Base-by-base conservation (phyloP, 139 green algal genomes). In the Chlamydomonas schloesseri region DNA sequence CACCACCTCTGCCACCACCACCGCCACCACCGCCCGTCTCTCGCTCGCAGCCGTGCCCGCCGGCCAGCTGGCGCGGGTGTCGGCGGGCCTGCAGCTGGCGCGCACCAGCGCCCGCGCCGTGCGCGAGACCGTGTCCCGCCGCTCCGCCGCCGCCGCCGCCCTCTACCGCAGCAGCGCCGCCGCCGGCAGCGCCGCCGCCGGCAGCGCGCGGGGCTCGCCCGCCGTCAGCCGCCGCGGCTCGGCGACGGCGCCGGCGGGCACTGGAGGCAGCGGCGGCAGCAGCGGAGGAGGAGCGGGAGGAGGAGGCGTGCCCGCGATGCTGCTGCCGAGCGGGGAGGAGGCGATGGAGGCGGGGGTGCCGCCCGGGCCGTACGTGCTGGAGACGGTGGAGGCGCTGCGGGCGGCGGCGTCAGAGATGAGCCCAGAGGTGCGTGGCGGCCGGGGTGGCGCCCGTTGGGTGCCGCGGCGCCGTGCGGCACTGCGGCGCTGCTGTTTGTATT, bases 31-130 rank as follows among this genome's bases (percentile, higher is more conserved):
- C 42, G 42, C 42, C 42, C 42, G 15, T 26, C 71, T 2, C 11
- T 57, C 34, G 11, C 2, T 37, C 33, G 58, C 77, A 82, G 57
- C 55, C 50, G 18, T 70, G 31, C n/a, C 77, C 34, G 23, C 58
- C 23, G 17, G 58, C 26, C 58, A 73, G 73, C 24, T 90, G 14
- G 77, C 78, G n/a, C 86, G 86, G 33, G 79, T 87, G 46, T 90
- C 86, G 10, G 47, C 79, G 33, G 70, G 77, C 6, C 78, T 87
- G 42, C 71, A 79, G 33, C 86, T 90, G 10, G 75, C 75, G 23
- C 86, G 86, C 58, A 60, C 71, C 34, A 77, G 67, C 67, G 70
- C 70, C 55, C 14, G 42, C 28, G 50, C 50, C 50, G 31, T 68
- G 50, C 73, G 53, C 14, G 73, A 81, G 21, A 68, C 50, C 26